Conservation (phyloP, 1,284 basidiomycete genomes). For the Earliella scabrosa region DNA sequence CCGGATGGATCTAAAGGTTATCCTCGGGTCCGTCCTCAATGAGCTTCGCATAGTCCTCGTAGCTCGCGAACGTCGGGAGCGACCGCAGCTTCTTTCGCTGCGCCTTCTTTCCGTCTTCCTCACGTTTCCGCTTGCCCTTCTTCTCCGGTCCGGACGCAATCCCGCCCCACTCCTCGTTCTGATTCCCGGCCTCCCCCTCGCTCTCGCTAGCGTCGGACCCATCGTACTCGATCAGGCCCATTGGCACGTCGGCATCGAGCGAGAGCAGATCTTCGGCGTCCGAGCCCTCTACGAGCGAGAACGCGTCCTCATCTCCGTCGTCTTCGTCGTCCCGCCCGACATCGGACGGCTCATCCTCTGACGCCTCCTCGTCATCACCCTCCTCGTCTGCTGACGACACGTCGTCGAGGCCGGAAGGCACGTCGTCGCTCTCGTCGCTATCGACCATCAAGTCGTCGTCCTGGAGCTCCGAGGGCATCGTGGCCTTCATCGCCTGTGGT, state of each 20-base stretch:
- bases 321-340: too few relatives aligned
- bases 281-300: conserved; percentile 67
- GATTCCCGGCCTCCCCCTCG: too few relatives aligned
- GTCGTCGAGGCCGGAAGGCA: conserved; percentile 41
- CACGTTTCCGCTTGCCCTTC: conserved; percentile 54
- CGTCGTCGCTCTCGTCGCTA: conserved; percentile 41
- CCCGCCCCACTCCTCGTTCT: conserved; percentile 56
- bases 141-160: conserved; percentile 37
- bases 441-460: conserved; percentile 45
- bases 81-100: conserved; percentile 77
- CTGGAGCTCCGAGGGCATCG: conserved; percentile 64
- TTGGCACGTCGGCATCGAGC: conserved; percentile 55
- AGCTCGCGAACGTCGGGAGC: conserved; percentile 89
- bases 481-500: conserved; percentile 80
- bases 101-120: conserved; percentile 49
- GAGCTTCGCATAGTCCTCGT: conserved; percentile 94
- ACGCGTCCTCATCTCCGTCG: conserved; percentile 43
- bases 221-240: conserved; percentile 63
- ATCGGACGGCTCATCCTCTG: conserved; percentile 36
- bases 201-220: conserved; percentile 49
- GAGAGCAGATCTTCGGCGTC: conserved; percentile 71
- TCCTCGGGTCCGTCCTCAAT: conserved; percentile 87
- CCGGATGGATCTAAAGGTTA: conserved; percentile 47
- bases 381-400: conserved; percentile 34
- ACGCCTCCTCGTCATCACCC: conserved; percentile 35